These are phyloP conservation scores for Coriolopsis trogii DNA, from an alignment of 1,284 basidiomycete genomes.

Conservation along the genomic window DNA sequence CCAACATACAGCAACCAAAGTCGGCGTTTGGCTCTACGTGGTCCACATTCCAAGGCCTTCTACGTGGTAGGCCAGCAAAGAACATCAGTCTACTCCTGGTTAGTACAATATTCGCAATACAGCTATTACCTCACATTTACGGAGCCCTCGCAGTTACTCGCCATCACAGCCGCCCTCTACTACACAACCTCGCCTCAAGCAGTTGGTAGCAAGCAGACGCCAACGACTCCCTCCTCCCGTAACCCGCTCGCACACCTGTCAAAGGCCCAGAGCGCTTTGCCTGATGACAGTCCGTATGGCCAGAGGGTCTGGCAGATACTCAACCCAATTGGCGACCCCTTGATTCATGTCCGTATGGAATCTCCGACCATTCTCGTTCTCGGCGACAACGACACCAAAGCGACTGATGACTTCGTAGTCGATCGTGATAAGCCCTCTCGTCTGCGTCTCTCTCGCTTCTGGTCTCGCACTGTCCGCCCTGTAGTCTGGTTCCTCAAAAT, in stretches of 20 bases:
- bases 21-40: conserved; percentile 50
- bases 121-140: no score
- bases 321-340: conserved; percentile 70
- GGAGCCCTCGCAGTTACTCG: conserved; percentile 69
- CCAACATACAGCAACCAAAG: conserved; percentile 39
- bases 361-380: conserved; percentile 79
- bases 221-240: conserved; percentile 32
- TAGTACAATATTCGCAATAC: conserved; percentile 15
- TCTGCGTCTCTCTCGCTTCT: conserved; percentile 47
- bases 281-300: conserved; percentile 47
- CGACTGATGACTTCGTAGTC: conserved; percentile 12
- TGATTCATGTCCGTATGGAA: conserved; percentile 83
- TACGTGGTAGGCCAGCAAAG: conserved; percentile 76
- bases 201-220: conserved; percentile 38
- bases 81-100: conserved; percentile 84
- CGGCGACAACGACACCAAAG: conserved; percentile 32
- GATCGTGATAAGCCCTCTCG: conserved; percentile 38
- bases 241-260: conserved; percentile 39
- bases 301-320: conserved; percentile 79
- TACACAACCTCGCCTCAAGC: conserved; percentile 60
- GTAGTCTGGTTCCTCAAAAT: conserved; percentile 80
- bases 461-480: conserved; percentile 52
- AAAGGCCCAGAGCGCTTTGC: conserved; percentile 28
- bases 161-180: conserved; percentile 73
- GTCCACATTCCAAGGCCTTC: conserved; percentile 47